Evolutionary conservation across 208 protist species (phyloP).

Genomic region (Trypanosoma vivax): DNA sequence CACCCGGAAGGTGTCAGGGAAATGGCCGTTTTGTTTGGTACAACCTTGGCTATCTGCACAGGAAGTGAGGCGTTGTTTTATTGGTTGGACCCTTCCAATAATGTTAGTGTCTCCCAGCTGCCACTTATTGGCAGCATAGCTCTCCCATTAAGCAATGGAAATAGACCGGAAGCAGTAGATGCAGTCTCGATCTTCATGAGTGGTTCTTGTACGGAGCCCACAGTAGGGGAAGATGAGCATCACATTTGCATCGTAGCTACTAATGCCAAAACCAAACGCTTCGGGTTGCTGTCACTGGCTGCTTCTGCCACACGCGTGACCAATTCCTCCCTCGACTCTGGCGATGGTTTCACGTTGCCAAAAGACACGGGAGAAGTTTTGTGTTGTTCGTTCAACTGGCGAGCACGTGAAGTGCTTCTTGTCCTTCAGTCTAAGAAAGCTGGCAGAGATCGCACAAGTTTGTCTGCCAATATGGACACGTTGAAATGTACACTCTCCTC

Average conservation of each 20-base stretch:
- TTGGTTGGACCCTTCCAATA: slow-evolving; percentile 23
- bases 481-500: background rate
- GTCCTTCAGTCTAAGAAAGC: background rate
- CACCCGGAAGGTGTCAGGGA: slow-evolving; percentile 6
- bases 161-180: background rate
- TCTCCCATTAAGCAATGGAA: background rate
- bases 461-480: background rate
- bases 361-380: background rate
- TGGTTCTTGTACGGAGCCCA: background rate
- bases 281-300: background rate
- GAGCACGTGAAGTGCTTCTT: background rate
- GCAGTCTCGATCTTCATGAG: background rate
- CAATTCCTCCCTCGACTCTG: background rate
- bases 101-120: background rate
- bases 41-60: slow-evolving; percentile 29
- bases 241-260: background rate
- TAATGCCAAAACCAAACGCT: background rate
- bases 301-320: slow-evolving; percentile 3
- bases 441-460: background rate
- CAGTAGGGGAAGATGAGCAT: background rate
- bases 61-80: slow-evolving; percentile 24
- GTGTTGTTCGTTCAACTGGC: background rate
- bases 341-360: background rate
- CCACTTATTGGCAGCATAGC: slow-evolving; percentile 2
- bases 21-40: slow-evolving; percentile 33